Conservation (phyloP, 805 yeast species). For the Saturnispora besseyi region DNA sequence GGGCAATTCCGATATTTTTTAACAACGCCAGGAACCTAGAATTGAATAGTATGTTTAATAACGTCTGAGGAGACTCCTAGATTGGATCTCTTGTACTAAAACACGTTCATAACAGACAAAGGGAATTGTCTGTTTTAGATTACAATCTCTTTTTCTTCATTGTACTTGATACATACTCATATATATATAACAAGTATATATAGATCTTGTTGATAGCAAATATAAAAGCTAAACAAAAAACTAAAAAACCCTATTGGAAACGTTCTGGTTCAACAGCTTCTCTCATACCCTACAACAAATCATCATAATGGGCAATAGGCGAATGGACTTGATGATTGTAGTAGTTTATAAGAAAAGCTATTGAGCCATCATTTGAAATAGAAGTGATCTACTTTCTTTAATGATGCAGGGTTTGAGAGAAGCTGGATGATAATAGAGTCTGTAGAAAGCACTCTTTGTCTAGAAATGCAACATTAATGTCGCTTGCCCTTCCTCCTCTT, state of each 20-base stretch:
- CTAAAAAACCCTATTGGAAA: neutral
- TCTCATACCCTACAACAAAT: constrained; percentile 14
- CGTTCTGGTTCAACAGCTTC: constrained; percentile 10
- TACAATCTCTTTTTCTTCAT: too few species aligned
- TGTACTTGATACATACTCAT: neutral
- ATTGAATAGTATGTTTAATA: too few species aligned
- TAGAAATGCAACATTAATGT: too few species aligned
- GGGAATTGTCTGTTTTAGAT: too few species aligned
- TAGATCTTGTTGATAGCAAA: too few species aligned
- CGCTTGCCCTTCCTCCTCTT: too few species aligned
- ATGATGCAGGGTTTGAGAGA: constrained; percentile 9
- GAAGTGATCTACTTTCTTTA: neutral
- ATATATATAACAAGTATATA: neutral
- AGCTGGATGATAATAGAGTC: neutral
- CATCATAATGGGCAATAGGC: neutral
- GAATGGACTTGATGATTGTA: neutral
- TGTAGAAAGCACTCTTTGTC: neutral
- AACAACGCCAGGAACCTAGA: too few species aligned
- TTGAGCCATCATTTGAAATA: neutral
- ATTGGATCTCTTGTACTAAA: too few species aligned
- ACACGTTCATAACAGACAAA: too few species aligned
- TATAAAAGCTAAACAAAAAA: neutral
- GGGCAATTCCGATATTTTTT: too few species aligned
- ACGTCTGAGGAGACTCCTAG: too few species aligned
- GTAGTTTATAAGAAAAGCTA: constrained; percentile 13